Percentiles rank a stretch among this genome's conserved stretches.
Conservation (phyloP, 176 grass and related monocot genomes). For the Otatea glauca region DNA sequence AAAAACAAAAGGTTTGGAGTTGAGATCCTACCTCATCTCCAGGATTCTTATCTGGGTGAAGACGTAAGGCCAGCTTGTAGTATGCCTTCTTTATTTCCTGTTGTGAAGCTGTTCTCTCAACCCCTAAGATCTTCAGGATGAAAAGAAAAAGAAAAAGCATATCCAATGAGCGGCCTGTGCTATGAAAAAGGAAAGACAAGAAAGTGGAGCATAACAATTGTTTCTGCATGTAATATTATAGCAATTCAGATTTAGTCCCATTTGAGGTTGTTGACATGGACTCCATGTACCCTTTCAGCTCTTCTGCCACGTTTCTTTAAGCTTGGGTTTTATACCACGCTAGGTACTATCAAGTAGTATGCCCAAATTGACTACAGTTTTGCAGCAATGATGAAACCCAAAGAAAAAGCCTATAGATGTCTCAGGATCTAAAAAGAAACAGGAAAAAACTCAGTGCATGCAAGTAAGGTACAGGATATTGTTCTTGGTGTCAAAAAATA, state of each 20-base stretch:
- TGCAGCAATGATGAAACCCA: neutral
- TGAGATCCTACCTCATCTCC: constrained; percentile 74
- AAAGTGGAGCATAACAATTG: neutral
- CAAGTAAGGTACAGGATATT: neutral
- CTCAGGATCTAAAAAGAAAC: neutral
- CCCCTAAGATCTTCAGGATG: constrained; percentile 76
- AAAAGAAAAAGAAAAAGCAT: constrained; percentile 26
- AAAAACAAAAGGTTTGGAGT: constrained; percentile 28
- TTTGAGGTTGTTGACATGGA: neutral
- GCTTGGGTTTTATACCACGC: neutral
- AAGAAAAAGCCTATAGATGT: neutral
- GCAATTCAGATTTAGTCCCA: neutral
- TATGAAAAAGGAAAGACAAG: neutral
- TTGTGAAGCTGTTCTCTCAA: constrained; percentile 76
- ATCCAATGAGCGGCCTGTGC: neutral
- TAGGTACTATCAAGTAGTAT: neutral
- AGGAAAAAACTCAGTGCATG: neutral
- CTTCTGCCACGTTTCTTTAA: neutral
- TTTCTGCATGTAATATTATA: neutral
- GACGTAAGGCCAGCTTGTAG: constrained; percentile 79
- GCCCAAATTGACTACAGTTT: neutral
- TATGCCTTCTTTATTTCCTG: constrained; percentile 98
- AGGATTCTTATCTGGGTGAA: constrained; percentile 98
- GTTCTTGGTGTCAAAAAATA: neutral
- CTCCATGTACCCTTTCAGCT: neutral